A percentile compares a stretch with the other conserved stretches of the same genome.
These are phyloP conservation scores for Aspergillus taichungensis DNA, from an alignment of 495 filamentous ascomycete genomes.

Conservation along the genomic window DNA sequence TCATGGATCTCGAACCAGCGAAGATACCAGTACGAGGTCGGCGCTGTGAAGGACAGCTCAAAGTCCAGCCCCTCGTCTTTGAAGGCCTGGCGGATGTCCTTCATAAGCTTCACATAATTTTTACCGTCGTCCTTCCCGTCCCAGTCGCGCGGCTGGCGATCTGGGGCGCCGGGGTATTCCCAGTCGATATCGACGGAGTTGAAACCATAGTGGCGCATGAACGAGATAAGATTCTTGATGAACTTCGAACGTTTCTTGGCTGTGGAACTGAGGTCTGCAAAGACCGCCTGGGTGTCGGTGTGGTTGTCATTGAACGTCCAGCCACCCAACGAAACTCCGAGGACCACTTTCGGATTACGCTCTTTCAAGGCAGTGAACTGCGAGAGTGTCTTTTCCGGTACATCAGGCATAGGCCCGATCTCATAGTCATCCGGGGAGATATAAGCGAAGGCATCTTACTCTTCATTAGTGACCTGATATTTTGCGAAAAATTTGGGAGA, in stretches of 20 bases:
- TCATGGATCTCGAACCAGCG: constrained; percentile 35
- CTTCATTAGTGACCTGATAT: no score
- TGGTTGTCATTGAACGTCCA: constrained; percentile 27
- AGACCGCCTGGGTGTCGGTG: constrained; percentile 13
- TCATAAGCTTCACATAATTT: constrained; percentile 35
- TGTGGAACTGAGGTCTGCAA: constrained; percentile 23
- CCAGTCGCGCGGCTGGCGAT: constrained; percentile 19
- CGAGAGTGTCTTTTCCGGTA: constrained; percentile 12
- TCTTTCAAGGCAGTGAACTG: background rate
- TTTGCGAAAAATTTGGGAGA: no score
- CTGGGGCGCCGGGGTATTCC: constrained; percentile 39
- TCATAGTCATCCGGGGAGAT: no score
- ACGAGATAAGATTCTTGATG: constrained; percentile 29
- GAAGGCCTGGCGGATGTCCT: constrained; percentile 30
- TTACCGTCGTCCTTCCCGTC: constrained; percentile 19
- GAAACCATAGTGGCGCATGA: constrained; percentile 41
- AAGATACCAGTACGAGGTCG: constrained; percentile 25
- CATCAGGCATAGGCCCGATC: constrained; percentile 16
- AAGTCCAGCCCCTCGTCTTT: constrained; percentile 13
- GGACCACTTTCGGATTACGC: constrained; percentile 22
- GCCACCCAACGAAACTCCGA: constrained; percentile 32
- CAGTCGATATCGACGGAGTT: constrained; percentile 51
- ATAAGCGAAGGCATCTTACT: no score
- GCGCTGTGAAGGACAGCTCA: constrained; percentile 2
- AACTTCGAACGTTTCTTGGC: constrained; percentile 29